Conservation (phyloP, 1,139 yeast species). For the Suhomyces panamericanus region DNA sequence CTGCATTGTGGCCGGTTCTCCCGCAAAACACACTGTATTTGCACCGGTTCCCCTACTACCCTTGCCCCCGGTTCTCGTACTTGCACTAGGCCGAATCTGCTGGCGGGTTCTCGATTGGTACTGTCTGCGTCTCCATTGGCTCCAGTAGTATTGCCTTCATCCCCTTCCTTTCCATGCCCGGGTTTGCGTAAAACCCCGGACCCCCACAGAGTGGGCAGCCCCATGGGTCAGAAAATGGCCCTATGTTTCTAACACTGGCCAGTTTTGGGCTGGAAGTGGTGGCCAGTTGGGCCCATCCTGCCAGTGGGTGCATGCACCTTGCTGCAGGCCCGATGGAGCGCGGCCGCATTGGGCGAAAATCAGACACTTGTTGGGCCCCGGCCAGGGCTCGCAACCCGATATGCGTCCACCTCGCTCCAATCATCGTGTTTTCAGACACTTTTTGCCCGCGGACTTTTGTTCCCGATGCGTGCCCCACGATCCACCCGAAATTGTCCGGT, state of each 20-base stretch:
- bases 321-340: too few relatives aligned
- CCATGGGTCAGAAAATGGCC: background rate
- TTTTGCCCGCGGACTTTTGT: slow-evolving; percentile 3
- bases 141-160: too few relatives aligned
- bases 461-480: slow-evolving; percentile 11
- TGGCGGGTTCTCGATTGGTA: too few relatives aligned
- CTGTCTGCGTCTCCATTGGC: too few relatives aligned
- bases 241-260: background rate
- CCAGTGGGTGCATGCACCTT: background rate
- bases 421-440: slow-evolving; percentile 3
- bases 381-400: background rate
- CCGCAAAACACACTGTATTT: too few relatives aligned
- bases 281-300: too few relatives aligned
- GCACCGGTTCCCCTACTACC: too few relatives aligned
- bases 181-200: background rate
- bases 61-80: too few relatives aligned
- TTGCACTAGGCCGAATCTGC: too few relatives aligned
- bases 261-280: background rate
- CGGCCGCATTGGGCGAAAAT: background rate
- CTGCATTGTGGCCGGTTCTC: too few relatives aligned
- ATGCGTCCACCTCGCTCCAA: background rate
- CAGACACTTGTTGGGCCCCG: background rate
- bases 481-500: slow-evolving; percentile 13
- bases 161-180: too few relatives aligned
- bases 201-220: background rate